These are phyloP conservation scores for Gypsophila paniculata DNA, from an alignment of 179 eudicot genomes.

Conservation along the genomic window DNA sequence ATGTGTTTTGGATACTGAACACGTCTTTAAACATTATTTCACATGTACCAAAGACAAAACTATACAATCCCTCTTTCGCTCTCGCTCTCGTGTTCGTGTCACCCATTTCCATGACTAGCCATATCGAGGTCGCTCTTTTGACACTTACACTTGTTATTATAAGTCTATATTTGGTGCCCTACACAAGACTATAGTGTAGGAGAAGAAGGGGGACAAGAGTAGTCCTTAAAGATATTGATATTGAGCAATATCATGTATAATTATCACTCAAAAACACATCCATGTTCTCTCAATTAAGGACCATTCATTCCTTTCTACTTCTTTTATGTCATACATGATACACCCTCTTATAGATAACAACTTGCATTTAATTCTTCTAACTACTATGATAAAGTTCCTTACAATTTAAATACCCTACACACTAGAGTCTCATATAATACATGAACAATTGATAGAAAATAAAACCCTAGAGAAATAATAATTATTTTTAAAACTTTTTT, in stretches of 20 bases:
- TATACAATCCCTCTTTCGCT: neutral
- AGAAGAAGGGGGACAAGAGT: slow-evolving; percentile 42
- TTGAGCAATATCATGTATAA: slow-evolving; percentile 36
- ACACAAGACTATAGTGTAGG: slow-evolving; percentile 27
- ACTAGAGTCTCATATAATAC: neutral
- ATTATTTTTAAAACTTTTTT: neutral
- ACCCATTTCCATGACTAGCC: slow-evolving; percentile 1
- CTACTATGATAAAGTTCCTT: neutral
- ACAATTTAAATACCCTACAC: slow-evolving; percentile 24
- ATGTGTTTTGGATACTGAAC: too few species aligned
- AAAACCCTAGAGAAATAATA: slow-evolving; percentile 7
- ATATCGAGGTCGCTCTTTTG: neutral
- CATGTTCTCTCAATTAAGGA: slow-evolving; percentile 61
- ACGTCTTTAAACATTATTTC: neutral
- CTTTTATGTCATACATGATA: neutral
- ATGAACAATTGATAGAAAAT: neutral
- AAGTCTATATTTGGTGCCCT: slow-evolving; percentile 21
- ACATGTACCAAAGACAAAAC: neutral
- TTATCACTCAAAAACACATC: slow-evolving; percentile 46
- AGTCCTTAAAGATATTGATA: slow-evolving; percentile 40
- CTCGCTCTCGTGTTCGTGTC: slow-evolving; percentile 1
- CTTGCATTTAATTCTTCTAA: slow-evolving; percentile 39
- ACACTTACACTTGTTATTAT: slow-evolving; percentile 14
- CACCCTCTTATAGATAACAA: slow-evolving; percentile 8
- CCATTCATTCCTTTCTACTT: slow-evolving; percentile 23